Conservation (phyloP, 352 stramenopile species). For the Phytopythium sindhum region DNA sequence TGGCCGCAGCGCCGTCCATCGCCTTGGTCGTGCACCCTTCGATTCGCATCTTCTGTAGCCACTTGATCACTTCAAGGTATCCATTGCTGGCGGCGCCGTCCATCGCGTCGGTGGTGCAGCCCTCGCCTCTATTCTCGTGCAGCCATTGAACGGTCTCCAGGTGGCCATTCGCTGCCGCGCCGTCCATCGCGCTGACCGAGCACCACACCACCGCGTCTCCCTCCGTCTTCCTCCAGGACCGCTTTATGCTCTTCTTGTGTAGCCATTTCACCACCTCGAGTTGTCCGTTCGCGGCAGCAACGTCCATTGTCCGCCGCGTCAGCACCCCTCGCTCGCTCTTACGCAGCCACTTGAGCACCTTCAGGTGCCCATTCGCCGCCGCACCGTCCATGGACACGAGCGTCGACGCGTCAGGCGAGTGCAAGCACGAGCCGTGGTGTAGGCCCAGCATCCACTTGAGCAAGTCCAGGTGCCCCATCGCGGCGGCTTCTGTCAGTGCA, state of each 20-base stretch:
- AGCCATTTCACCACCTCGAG: conserved; percentile 12
- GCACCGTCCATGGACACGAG: conserved; percentile 11
- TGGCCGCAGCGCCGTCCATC: conserved; percentile 31
- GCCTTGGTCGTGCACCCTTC: conserved; percentile 31
- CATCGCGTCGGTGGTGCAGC: conserved; percentile 25
- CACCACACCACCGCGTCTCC: conserved; percentile 8
- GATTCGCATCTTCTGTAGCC: conserved; percentile 18
- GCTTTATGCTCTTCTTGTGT: conserved; percentile 4
- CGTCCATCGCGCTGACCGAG: conserved; percentile 18
- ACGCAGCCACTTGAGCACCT: conserved; percentile 14
- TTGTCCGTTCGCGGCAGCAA: conserved; percentile 7
- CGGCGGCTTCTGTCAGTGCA: conserved; percentile 9
- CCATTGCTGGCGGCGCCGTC: conserved; percentile 18
- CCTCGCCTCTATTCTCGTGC: conserved; percentile 22
- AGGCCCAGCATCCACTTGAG: conserved; percentile 13
- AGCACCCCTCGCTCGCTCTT: conserved; percentile 6
- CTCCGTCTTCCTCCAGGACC: neutral
- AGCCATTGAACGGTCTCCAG: conserved; percentile 27
- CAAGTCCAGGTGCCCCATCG: conserved; percentile 9
- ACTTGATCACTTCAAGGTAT: conserved; percentile 24
- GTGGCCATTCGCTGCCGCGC: conserved; percentile 28
- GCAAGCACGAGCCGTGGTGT: conserved; percentile 1
- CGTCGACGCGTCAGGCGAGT: neutral
- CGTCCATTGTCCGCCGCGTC: conserved; percentile 5
- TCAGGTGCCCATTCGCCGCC: conserved; percentile 8